Evolutionary conservation across 768 basidiomycete genomes (phyloP), one percentile per base, ranked within the genome.

Genomic region (Leccinum imitatum): DNA sequence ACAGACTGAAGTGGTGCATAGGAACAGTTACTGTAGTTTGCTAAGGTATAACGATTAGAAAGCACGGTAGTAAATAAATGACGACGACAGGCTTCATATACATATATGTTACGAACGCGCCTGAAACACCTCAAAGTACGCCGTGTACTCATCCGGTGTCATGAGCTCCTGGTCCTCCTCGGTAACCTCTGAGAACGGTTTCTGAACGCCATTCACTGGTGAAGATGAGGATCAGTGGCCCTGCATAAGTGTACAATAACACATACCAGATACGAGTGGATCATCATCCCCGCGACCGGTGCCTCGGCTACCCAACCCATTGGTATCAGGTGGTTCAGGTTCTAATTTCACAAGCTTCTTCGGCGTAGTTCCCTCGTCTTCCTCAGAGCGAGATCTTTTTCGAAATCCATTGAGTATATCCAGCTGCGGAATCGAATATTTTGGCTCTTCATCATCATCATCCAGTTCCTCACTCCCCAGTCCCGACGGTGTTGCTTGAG

Each of bases 161-260:
- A 97, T 97, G 65, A 87, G 69, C 51, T 94, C 95, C 67, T 94
- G 89, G 70, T 95, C 89, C 64, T 94, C 95, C 66, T 97, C 95
- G 3, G 91, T 95, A 47, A 98, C 85, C 62, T 87, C 80, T 4
- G 87, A 90, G 66, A 91, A 89, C 7, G 84, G 81, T 66, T 91
- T 86, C 19, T 85, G 80, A 44, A 79, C 76, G 14, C 94, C 93
- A 60, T 87, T 87, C 25, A 98, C 94, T 92, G 63, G 46, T 46
- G 58, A 54, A 57, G 59, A 33, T 47, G 23, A 9, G 47, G 7
- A 31, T 60, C 23, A 58, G 39, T 15, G 7, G 27, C 23, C 47
- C 39, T n/a, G 14, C n/a, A 46, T 19, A 6, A 14, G 53, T 13
- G 61, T 1, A 44, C 44, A 6, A 58, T 46, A 72, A 41, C 0